Base-by-base conservation (phyloP, 495 filamentous ascomycete species). In the Symbiotaphrina buchneri region DNA sequence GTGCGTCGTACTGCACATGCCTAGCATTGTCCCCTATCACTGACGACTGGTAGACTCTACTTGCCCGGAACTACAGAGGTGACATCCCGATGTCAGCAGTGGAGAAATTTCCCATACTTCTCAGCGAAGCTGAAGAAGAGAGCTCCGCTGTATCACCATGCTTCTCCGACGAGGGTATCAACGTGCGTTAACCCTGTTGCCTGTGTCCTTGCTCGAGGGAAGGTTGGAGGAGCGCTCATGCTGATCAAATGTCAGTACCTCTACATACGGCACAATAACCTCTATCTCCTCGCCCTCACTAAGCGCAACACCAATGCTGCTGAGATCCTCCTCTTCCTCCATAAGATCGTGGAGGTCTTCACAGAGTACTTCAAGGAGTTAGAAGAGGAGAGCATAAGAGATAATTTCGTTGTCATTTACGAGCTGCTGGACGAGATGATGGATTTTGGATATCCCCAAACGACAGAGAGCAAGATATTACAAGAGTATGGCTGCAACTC, bases 391-490 rank as follows among this genome's bases (percentile, higher is more conserved):
- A 91, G 80, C 50, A 99, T 99, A 48, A 75, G 90, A 34, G 90
- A 99, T 56, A 99, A 99, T 59, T 99, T 95, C 43, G 90, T 99
- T 51, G 67, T 99, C 45, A 99, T 99, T 45, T 99, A 99, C 60
- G 90, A 99, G 55, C 55, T 99, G 32, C 68, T 99, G 39, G 90
- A 99, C 49, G 90, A 99, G 58, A 99, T 99, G 90, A 99, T 99
- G 90, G 90, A 99, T 52, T 99, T 95, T 57, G 90, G 90, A 30
- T 93, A 99, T 52, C 90, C 90, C 11, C 90, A 99, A 53, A 99
- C 90, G 14, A 99, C 90, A 32, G 90, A 99, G 54, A 82, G 67
- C 55, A 99, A 99, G 65, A 99, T 99, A 48, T 59, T 99, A 37
- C 90, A 95, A 58, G 90, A 99, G 61, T 79, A 58, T 39, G n/a